Base-by-base conservation (phyloP, 306 rosid genomes). In the Cicer pinnatifidum region DNA sequence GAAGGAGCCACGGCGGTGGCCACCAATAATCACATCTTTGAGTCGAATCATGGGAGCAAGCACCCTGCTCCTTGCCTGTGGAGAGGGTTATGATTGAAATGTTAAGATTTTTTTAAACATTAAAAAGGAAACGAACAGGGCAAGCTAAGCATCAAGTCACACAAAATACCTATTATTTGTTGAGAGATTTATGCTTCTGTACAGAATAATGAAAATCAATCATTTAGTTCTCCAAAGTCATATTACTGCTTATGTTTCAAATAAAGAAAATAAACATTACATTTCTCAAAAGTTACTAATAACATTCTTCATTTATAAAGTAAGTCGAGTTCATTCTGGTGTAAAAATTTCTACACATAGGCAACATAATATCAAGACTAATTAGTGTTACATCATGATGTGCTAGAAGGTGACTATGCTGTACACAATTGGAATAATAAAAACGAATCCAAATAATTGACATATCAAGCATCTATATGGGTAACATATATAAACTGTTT, bases 1-100 rank as follows among this genome's bases (percentile, higher is more conserved):
- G 39, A 86, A 54, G 75, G 97, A 88, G 41, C 96, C 86, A 3
- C 86, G 93, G 16, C 90, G 88, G 10, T 91, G 84, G 54, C 96
- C 91, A 28, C 92, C 93, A 58, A 90, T 88, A 37, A 95, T 85
- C 75, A 82, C 90, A 23, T 88, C 97, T 83, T 95, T 95, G 76
- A 95, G 90, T 54, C 97, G 89, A 73, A 83, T 52, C 47, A 91
- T 86, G 64, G 97, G 93, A 67, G 85, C 89, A 52, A 91, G 78
- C 76, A 85, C 76, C 84, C 85, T 85, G 82, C 89, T 81, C 65
- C 86, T 76, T 41, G 75, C 91, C 99, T 91, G 85, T 38, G 67
- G 62, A 72, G 20, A 47, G 1, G 7, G 44, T 20, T 67, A 41
- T 58, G 37, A 15, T 61, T 64, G 11, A 33, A 61, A 63, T 19